phyloP scores from a whole-genome alignment of 176 grass and related monocot species.

The Puya raimondii region DNA sequence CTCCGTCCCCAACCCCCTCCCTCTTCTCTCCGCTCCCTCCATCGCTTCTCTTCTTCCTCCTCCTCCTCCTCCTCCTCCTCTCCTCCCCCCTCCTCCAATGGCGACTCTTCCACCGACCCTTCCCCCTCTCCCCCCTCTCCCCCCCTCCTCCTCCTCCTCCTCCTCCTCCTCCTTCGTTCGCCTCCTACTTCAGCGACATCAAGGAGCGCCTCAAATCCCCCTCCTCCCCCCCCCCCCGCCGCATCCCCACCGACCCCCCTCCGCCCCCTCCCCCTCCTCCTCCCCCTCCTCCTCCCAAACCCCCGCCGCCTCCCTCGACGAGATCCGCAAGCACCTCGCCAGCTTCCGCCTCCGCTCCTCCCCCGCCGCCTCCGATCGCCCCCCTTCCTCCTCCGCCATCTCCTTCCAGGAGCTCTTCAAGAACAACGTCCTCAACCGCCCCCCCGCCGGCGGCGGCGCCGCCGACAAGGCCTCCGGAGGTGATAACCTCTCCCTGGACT shows the following conservation, averaged over 20 bases:
- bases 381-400: neutral
- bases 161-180: neutral
- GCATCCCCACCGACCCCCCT: neutral
- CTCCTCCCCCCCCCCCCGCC: neutral
- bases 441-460: neutral
- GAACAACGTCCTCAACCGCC: neutral
- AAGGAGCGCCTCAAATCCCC: slow-evolving; percentile 4
- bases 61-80: neutral
- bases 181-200: slow-evolving; percentile 7
- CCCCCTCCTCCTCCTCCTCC: neutral
- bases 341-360: slow-evolving; percentile 1
- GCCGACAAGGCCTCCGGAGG: neutral
- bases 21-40: neutral
- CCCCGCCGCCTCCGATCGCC: neutral
- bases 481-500: neutral
- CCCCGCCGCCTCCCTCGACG: neutral
- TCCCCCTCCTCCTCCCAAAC: neutral
- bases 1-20: neutral
- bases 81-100: neutral
- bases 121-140: neutral
- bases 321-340: slow-evolving; percentile 5
- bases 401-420: slow-evolving; percentile 2
- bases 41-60: neutral
- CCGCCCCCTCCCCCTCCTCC: neutral
- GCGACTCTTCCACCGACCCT: neutral